phyloP scores from a whole-genome alignment of 441 rosid genomes.

The Mallotus repandus region DNA sequence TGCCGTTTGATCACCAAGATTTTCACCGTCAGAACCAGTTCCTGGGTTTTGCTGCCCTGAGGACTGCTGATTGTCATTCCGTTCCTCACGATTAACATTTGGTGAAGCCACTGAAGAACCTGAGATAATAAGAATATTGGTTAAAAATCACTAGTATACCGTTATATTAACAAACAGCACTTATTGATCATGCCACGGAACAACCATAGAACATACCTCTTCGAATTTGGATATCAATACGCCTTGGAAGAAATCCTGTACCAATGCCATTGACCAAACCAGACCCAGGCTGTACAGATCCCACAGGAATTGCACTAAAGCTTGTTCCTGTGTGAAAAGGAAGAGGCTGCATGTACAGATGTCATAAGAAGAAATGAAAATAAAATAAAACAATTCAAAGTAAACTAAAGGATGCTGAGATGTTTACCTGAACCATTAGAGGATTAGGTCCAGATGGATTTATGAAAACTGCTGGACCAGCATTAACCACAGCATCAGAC shows the following conservation, averaged over 20 bases:
- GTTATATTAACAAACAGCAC: neutral
- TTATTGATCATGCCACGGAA: neutral
- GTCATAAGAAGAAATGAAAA: constrained; percentile 24
- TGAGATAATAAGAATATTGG: constrained; percentile 9
- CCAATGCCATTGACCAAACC: constrained; percentile 51
- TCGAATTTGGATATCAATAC: constrained; percentile 75
- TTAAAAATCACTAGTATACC: neutral
- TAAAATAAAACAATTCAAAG: neutral
- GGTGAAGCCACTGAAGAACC: constrained; percentile 45
- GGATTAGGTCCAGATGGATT: constrained; percentile 74
- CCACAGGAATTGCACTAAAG: constrained; percentile 51
- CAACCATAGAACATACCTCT: constrained; percentile 42
- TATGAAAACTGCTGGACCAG: constrained; percentile 77
- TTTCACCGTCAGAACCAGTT: constrained; percentile 37
- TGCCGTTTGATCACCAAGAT: constrained; percentile 34
- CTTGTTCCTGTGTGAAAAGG: constrained; percentile 60
- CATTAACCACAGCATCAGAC: constrained; percentile 77
- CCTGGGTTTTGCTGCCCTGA: constrained; percentile 41
- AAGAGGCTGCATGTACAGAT: constrained; percentile 49
- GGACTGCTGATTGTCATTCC: constrained; percentile 36
- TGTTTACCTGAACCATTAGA: constrained; percentile 71
- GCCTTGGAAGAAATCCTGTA: constrained; percentile 57
- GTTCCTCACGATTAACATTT: constrained; percentile 42
- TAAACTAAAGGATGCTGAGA: constrained; percentile 10
- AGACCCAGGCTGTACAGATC: constrained; percentile 49